Evolutionary conservation across 495 filamentous ascomycete genomes (phyloP), one percentile per base, ranked within the genome.

Genomic region (Daldinia concentrica): DNA sequence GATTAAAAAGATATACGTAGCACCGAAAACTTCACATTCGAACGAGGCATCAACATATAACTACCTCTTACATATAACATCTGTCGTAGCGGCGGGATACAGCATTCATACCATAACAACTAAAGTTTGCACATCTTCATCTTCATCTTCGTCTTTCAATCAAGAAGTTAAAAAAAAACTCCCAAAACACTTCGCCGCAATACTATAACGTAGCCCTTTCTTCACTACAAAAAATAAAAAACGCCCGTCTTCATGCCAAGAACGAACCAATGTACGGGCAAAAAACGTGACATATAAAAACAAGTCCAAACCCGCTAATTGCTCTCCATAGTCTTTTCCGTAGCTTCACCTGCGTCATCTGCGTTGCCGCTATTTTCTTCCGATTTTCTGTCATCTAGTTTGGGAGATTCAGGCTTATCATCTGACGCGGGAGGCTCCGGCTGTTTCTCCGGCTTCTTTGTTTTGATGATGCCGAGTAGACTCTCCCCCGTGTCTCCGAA

Each of bases 401-500:
- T 41, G 19, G 43, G 43, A 0, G 19, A 48, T 11, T 65, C 62
- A 0, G 58, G 17, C 17, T 22, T 50, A 6, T 7, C 63, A 6
- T 74, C 58, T 12, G 69, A 36, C 1, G 64, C 63, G 15, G 51
- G 55, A 6, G 54, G 56, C 19, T 71, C 63, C 3, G 65, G 43
- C 24, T 72, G 29, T 24, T 57, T 57, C 57, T 73, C 78, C 36
- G 87, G 76, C 22, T 78, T 76, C 74, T 95, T 97, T 15, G 81
- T 80, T 32, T 87, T 86, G 41, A 94, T 89, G 36, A 96, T 81
- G 32, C 87, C 85, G 8, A 91, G 77, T 6, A 98, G 81, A 66
- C 88, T 84, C 37, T 89, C 86, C 11, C 90, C 90, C 0, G 92
- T 81, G 66, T 92, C 88, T 29, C 86, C 90, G 36, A 92, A 90